Conservation (phyloP, 495 filamentous ascomycete species). For the Penicillium verhagenii region DNA sequence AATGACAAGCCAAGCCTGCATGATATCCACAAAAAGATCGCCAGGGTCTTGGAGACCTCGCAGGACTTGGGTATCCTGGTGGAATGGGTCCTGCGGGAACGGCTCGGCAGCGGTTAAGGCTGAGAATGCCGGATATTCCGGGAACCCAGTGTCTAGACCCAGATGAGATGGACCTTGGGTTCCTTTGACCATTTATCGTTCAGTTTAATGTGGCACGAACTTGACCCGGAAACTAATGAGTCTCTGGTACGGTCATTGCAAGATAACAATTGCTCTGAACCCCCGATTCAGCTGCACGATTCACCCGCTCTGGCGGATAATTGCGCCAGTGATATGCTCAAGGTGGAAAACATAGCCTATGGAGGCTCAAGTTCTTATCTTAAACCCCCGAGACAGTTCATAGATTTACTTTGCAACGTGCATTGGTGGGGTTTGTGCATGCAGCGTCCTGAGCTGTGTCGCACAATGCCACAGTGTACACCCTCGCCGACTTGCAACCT, state of each 20-base stretch:
- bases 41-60: conserved; percentile 41
- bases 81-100: conserved; percentile 50
- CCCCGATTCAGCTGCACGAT: background rate
- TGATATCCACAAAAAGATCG: conserved; percentile 40
- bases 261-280: background rate
- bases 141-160: background rate
- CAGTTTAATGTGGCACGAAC: background rate
- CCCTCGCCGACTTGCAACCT: background rate
- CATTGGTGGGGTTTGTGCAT: background rate
- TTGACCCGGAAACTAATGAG: background rate
- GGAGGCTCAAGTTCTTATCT: background rate
- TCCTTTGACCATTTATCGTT: background rate
- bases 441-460: background rate
- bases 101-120: conserved; percentile 20
- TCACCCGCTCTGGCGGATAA: background rate
- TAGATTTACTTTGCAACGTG: background rate
- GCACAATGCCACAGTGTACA: background rate
- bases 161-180: background rate
- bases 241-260: background rate
- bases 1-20: conserved; percentile 29
- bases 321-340: background rate
- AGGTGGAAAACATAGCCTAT: background rate
- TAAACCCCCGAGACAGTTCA: background rate
- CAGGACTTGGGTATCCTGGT: conserved; percentile 58
- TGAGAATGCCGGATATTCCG: conserved; percentile 13